Conservation (phyloP, 2,329 filamentous ascomycete species). For the Penicillium sp. region DNA sequence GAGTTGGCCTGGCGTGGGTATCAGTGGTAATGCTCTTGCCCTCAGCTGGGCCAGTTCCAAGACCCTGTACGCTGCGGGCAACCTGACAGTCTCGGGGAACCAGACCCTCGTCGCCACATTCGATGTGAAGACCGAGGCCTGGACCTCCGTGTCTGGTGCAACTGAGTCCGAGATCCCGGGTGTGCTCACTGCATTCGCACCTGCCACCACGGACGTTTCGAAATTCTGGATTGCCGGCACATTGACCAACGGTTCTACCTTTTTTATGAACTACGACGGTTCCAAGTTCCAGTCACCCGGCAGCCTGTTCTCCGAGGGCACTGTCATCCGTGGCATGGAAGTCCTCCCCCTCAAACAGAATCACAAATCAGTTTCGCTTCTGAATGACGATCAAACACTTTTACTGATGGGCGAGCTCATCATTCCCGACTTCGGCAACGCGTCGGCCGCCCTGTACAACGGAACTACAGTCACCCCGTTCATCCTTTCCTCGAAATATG, state of each 20-base stretch:
- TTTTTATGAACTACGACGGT: slow-evolving; percentile 80
- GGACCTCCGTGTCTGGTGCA: slow-evolving; percentile 60
- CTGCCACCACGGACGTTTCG: slow-evolving; percentile 69
- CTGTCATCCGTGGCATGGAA: slow-evolving; percentile 76
- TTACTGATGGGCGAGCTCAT: slow-evolving; percentile 82
- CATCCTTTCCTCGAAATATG: slow-evolving; percentile 69
- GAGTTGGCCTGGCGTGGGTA: slow-evolving; percentile 72
- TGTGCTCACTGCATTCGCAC: slow-evolving; percentile 72
- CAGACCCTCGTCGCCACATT: slow-evolving; percentile 70
- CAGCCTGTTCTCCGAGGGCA: slow-evolving; percentile 63
- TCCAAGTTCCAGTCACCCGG: slow-evolving; percentile 68
- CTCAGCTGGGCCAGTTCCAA: slow-evolving; percentile 76
- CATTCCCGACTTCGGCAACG: slow-evolving; percentile 73
- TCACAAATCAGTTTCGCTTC: slow-evolving; percentile 64
- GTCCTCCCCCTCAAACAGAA: slow-evolving; percentile 70
- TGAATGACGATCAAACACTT: slow-evolving; percentile 69
- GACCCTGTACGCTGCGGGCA: slow-evolving; percentile 74
- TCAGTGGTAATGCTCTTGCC: slow-evolving; percentile 69
- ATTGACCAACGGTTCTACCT: slow-evolving; percentile 67
- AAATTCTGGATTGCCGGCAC: slow-evolving; percentile 83
- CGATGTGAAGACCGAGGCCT: slow-evolving; percentile 66
- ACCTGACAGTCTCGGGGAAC: slow-evolving; percentile 68
- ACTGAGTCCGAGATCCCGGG: slow-evolving; percentile 64
- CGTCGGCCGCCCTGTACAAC: slow-evolving; percentile 85
- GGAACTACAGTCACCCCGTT: slow-evolving; percentile 78